Evolutionary conservation across 192 early-diverging fungal species (phyloP).

Genomic region (Gonapodya sp.): DNA sequence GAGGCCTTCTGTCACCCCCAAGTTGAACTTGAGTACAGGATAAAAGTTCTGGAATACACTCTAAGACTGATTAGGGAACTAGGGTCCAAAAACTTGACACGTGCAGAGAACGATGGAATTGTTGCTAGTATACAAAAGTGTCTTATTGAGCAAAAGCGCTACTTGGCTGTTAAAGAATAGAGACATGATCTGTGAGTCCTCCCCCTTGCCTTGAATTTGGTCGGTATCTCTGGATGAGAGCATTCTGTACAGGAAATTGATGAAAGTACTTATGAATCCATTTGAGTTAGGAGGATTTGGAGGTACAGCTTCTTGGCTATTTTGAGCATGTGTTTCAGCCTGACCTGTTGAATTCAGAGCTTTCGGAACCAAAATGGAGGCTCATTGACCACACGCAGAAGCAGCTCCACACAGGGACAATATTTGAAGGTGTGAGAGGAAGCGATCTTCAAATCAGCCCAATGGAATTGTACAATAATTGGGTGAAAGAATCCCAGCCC

Average conservation of each 20-base stretch:
- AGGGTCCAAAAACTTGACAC: neutral
- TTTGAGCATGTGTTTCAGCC: neutral
- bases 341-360: constrained; percentile 4
- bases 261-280: neutral
- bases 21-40: neutral
- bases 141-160: neutral
- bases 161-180: neutral
- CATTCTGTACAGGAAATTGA: neutral
- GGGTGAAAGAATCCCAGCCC: constrained; percentile 1
- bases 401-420: constrained; percentile 1
- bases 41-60: neutral
- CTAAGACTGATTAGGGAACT: neutral
- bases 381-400: neutral
- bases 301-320: neutral
- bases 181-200: neutral
- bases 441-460: constrained; percentile 1
- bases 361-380: constrained; percentile 1
- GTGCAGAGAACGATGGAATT: neutral
- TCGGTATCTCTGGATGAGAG: neutral
- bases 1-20: neutral
- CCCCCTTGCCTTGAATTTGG: neutral
- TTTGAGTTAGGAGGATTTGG: neutral
- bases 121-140: neutral
- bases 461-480: constrained; percentile 2
- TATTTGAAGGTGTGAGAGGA: neutral